Conservation (phyloP, 148 eudicot genomes). For the Rhododendron vialii region DNA sequence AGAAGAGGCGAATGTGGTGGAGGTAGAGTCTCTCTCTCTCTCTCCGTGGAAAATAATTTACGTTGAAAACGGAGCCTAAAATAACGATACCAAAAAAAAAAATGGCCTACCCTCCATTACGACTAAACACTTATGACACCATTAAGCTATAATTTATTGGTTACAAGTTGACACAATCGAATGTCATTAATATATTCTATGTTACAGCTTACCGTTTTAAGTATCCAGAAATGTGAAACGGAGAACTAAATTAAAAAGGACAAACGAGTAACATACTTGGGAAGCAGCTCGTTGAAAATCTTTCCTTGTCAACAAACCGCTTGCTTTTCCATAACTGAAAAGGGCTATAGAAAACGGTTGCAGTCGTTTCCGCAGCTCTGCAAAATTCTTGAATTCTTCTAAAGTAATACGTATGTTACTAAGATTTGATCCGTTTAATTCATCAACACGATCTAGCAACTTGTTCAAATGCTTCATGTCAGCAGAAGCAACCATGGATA, state of each 20-base stretch:
- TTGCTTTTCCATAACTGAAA: constrained; percentile 47
- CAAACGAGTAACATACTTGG: constrained; percentile 34
- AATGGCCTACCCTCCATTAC: not conserved
- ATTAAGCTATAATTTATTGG: not conserved
- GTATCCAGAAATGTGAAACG: not conserved
- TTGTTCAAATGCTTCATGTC: constrained; percentile 51
- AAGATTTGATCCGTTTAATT: constrained; percentile 39
- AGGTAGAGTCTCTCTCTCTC: too few species aligned
- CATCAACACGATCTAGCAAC: constrained; percentile 60
- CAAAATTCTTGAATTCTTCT: constrained; percentile 52
- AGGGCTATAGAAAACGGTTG: constrained; percentile 58
- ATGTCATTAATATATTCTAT: not conserved
- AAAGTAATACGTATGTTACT: constrained; percentile 36
- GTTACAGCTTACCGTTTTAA: not conserved
- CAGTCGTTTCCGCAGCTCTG: constrained; percentile 47
- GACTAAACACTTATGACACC: not conserved
- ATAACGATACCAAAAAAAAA: not conserved
- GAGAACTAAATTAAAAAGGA: not conserved
- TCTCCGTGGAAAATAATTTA: too few species aligned
- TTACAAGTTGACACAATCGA: not conserved
- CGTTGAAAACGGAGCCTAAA: not conserved
- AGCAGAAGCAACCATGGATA: constrained; percentile 76
- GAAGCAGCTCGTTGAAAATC: constrained; percentile 73
- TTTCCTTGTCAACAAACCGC: constrained; percentile 45
- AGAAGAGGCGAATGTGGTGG: not conserved